Conservation (phyloP, 2,329 filamentous ascomycete species). For the Waltergamsia citrina region DNA sequence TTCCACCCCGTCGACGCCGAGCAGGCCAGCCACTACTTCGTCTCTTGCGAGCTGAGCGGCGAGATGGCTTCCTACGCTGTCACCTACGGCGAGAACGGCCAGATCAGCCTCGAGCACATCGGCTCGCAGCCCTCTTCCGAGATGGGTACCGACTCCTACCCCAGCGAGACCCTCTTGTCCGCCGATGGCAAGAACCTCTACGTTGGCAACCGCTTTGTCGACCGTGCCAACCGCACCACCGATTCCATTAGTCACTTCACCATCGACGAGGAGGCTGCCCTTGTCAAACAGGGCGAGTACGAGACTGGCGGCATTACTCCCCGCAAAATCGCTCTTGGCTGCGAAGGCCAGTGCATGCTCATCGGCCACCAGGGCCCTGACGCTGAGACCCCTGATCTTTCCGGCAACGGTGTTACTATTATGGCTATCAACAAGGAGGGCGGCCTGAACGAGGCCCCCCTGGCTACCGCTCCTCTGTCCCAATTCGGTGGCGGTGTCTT, state of each 20-base stretch:
- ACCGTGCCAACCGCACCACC: constrained; percentile 27
- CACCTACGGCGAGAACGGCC: constrained; percentile 18
- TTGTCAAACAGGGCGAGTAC: constrained; percentile 22
- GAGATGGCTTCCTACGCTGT: constrained; percentile 31
- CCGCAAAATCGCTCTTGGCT: constrained; percentile 34
- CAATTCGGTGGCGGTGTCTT: constrained; percentile 16
- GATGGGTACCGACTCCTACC: too few relatives aligned
- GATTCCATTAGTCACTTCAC: constrained; percentile 40
- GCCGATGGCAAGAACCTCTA: constrained; percentile 34
- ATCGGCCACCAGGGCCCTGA: constrained; percentile 35
- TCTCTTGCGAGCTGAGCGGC: constrained; percentile 37
- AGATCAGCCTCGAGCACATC: too few relatives aligned
- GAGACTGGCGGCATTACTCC: constrained; percentile 26
- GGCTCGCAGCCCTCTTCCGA: too few relatives aligned
- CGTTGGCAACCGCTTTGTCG: constrained; percentile 41
- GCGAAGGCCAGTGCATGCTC: constrained; percentile 28
- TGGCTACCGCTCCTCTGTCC: constrained; percentile 13
- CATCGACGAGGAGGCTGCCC: constrained; percentile 13
- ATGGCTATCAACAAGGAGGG: constrained; percentile 21
- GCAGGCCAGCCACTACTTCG: constrained; percentile 32
- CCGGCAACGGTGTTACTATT: too few relatives aligned
- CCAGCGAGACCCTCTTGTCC: constrained; percentile 33
- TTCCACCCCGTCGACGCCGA: constrained; percentile 27
- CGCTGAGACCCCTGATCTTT: constrained; percentile 30
- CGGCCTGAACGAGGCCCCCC: constrained; percentile 15